These are phyloP conservation scores for Bretziella fagacearum DNA, from an alignment of 2,329 filamentous ascomycete species.

Conservation along the genomic window DNA sequence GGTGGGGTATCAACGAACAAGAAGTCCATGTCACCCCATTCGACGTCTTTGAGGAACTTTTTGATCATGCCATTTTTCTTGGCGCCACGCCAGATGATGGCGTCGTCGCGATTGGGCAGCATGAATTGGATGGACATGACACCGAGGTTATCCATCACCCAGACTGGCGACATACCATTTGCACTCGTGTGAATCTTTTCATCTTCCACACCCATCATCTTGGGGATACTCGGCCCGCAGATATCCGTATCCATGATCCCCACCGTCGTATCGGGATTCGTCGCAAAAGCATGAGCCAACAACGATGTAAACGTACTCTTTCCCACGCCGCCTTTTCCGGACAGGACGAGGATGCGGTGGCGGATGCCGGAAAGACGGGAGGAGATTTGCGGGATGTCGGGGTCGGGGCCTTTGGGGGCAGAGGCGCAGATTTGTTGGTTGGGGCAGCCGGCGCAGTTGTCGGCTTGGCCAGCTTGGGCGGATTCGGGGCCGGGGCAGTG, in stretches of 20 bases:
- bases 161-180: slow-evolving; percentile 85
- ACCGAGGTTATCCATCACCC: slow-evolving; percentile 82
- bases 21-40: slow-evolving; percentile 92
- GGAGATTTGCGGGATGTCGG: slow-evolving; percentile 79
- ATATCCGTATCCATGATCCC: slow-evolving; percentile 98
- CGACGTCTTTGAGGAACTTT: slow-evolving; percentile 92
- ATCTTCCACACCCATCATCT: slow-evolving; percentile 94
- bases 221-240: slow-evolving; percentile 87
- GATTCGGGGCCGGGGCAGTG: slow-evolving; percentile 89
- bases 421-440: slow-evolving; percentile 93
- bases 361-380: slow-evolving; percentile 62
- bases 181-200: slow-evolving; percentile 87
- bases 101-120: slow-evolving; percentile 83
- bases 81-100: slow-evolving; percentile 90
- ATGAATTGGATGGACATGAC: slow-evolving; percentile 99
- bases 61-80: slow-evolving; percentile 99
- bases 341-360: slow-evolving; percentile 86
- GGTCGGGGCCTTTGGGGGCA: slow-evolving; percentile 86
- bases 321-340: slow-evolving; percentile 89
- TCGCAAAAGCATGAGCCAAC: slow-evolving; percentile 75
- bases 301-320: slow-evolving; percentile 89
- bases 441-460: slow-evolving; percentile 85
- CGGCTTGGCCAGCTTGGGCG: slow-evolving; percentile 48
- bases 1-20: slow-evolving; percentile 89
- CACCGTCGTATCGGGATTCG: slow-evolving; percentile 59